Evolutionary conservation across 805 yeast species (phyloP), one percentile per base, ranked within the genome.

Genomic region (Blastobotrys chiropterorum): DNA sequence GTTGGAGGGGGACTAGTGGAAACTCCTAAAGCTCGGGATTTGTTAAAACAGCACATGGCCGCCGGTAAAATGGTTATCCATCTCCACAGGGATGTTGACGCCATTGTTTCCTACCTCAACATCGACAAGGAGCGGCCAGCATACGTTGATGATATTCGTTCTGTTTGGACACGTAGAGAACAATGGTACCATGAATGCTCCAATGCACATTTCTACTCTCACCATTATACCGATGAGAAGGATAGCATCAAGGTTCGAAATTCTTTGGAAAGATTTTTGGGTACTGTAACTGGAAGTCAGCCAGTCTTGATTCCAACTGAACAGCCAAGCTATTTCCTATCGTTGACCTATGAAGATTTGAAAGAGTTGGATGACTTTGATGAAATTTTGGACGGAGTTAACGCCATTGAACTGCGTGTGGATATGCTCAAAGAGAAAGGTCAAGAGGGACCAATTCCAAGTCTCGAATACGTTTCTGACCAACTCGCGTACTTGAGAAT

Each of bases 1-100:
- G 87, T 97, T 47, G 99, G 99, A 34, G 99, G 99, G 44, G 99
- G 99, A 7, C 75, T 94, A 54, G 95, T 94, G 22, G 98, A 92
- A 69, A 77, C 77, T 40, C 75, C 75, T 5, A 77, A 67, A n/a
- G 81, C 95, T 3, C 79, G 97, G 60, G 74, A 74, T 8, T 58
- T 80, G 5, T 73, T 94, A 66, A 76, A 82, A 59, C 65, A 73
- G 5, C 86, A 81, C 66, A 62, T 67, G 41, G 68, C 70, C 5
- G 61, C 70, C 19, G 86, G 86, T 21, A 96, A 96, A 40, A 77
- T 86, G 57, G 98, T 94, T 11, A 73, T 94, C 51, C 97, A 94
- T 62, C 75, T 94, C 53, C 97, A 92, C 67, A 83, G 99, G 58
- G 86, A 87, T 61, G 78, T 92, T 55, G 83, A 81, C 52, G 85